Evolutionary conservation across 305 asterid species (phyloP).

Genomic region (Fraxinus floribunda): DNA sequence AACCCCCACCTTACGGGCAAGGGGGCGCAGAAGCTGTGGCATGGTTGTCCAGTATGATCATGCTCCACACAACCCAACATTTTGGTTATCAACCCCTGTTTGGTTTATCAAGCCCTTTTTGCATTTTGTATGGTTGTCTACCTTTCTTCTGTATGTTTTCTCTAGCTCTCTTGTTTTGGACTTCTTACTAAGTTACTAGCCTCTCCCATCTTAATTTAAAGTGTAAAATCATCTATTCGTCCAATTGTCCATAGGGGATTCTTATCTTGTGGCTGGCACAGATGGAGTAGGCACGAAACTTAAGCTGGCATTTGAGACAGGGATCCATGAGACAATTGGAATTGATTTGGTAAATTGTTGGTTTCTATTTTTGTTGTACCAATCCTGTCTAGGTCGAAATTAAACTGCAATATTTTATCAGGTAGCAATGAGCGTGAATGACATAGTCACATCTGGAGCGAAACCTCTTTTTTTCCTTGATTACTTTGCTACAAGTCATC

Average conservation of each 20-base stretch:
- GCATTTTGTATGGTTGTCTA: not conserved
- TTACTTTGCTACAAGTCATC: slow-evolving; percentile 87
- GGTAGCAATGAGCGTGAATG: slow-evolving; percentile 99
- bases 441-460: slow-evolving; percentile 93
- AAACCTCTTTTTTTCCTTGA: slow-evolving; percentile 95
- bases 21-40: no score
- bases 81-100: not conserved
- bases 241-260: slow-evolving; percentile 56
- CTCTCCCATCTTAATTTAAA: not conserved
- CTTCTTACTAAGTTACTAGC: not conserved
- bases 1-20: no score
- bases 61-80: no score
- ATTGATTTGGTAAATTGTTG: slow-evolving; percentile 69
- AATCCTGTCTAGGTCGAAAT: not conserved
- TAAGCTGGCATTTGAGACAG: slow-evolving; percentile 91
- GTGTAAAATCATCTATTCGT: not conserved
- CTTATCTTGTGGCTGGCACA: slow-evolving; percentile 91
- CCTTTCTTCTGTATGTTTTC: not conserved
- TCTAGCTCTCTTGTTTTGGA: not conserved
- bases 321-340: slow-evolving; percentile 90
- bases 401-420: slow-evolving; percentile 27
- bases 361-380: not conserved
- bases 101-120: not conserved
- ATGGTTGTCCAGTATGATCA: no score
- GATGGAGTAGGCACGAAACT: slow-evolving; percentile 96